Conservation (phyloP, 495 filamentous ascomycete genomes). For the Rostrohypoxylon terebratum region DNA sequence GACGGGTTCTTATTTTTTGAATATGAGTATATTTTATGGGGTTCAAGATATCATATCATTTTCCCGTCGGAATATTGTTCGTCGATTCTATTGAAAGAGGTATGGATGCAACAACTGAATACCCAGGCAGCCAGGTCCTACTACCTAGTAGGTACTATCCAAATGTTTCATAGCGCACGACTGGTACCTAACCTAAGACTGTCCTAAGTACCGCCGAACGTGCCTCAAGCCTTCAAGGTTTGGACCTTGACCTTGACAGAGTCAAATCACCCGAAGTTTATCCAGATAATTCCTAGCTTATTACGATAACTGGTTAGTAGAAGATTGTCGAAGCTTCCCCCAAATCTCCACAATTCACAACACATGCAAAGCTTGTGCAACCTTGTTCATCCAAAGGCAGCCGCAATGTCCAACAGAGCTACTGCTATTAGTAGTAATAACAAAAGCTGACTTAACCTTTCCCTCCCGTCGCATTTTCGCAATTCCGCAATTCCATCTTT, state of each 20-base stretch:
- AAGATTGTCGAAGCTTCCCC: slow-evolving; percentile 17
- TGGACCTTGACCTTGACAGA: not conserved
- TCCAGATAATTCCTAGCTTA: slow-evolving; percentile 3
- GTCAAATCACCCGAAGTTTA: slow-evolving; percentile 22
- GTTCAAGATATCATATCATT: not conserved
- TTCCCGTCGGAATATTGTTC: not conserved
- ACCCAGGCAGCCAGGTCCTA: too few relatives aligned
- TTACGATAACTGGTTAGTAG: not conserved
- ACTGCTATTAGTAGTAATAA: too few relatives aligned
- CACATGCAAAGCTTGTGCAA: slow-evolving; percentile 18
- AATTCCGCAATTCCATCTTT: slow-evolving; percentile 16
- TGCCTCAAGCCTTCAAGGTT: not conserved
- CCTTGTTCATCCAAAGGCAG: slow-evolving; percentile 21
- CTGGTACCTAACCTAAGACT: too few relatives aligned
- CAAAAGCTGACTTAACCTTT: slow-evolving; percentile 23
- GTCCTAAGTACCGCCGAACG: not conserved
- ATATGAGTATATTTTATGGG: not conserved
- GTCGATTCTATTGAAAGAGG: not conserved
- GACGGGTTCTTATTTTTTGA: not conserved
- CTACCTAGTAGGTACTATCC: too few relatives aligned
- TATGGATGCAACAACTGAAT: too few relatives aligned
- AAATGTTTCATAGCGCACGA: not conserved
- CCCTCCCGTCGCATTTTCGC: slow-evolving; percentile 27
- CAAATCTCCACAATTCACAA: slow-evolving; percentile 23
- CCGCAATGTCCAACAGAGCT: slow-evolving; percentile 36